Base-by-base conservation (phyloP, 2,329 filamentous ascomycete genomes). In the Pseudocercospora vitis region DNA sequence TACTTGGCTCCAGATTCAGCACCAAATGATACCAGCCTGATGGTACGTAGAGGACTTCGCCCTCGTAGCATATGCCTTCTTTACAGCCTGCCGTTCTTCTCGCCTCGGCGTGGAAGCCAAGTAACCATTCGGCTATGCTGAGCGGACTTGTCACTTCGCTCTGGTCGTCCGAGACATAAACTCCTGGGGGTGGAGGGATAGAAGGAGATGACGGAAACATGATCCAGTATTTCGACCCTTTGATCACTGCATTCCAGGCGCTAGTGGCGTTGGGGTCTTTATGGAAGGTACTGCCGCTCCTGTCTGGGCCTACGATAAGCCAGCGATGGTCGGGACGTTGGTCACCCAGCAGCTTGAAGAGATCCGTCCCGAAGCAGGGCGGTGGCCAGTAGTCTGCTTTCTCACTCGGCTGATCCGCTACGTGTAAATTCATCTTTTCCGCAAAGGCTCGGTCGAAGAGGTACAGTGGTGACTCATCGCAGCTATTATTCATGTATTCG, bases 11-110 rank as follows among this genome's bases (percentile, higher is more conserved):
- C 1, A 96, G 75, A 67, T 97, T 97, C 40, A 97, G 85, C 7
- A 97, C 94, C 26, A 97, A 76, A 76, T 97, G 92, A 85, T 94
- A 97, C 92, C 92, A 97, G 4, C 92, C 91, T 48, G 87, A 91
- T 0, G 94, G 92, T 4, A 97, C 92, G 68, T 96, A 89, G 46
- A 97, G 73, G 12, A 97, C 86, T 71, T 97, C 94, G 2, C 92
- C 92, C 35, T 85, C 82, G 11, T 76, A 73, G 68, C 92, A 97
- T 23, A 97, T 84, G 0, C 90, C 92, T 73, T 97, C 92, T 24
- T 87, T 73, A 65, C 91, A 96, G 8, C 87, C 89, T 0, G 86
- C 82, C 1, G 86, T 84, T 48, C 76, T 78, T 48, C 92, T 82
- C 7, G 92, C 94, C 66, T 91, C 87, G 1, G 81, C 81, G 68